These are phyloP conservation scores for Zoysia pacifica DNA, from an alignment of 176 grass and related monocot genomes.

Conservation along the genomic window DNA sequence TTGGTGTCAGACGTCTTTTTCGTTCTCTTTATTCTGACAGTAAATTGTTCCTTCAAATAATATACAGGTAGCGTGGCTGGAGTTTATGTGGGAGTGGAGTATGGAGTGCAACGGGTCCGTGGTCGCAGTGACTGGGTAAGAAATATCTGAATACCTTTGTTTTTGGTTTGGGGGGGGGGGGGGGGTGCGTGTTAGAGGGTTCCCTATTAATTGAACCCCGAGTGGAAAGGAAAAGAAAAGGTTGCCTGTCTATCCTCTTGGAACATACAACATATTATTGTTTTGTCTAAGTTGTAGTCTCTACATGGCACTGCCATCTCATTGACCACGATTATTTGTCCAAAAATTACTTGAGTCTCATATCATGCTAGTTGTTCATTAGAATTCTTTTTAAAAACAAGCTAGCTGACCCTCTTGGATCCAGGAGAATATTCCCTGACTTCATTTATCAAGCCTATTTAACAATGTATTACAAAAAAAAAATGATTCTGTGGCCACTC, in stretches of 20 bases:
- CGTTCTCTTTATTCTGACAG: neutral
- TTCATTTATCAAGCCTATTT: neutral
- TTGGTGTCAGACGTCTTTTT: neutral
- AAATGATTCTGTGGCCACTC: neutral
- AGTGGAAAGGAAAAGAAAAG: neutral
- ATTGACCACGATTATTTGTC: neutral
- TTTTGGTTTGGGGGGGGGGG: too few species aligned
- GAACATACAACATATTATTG: constrained; percentile 5
- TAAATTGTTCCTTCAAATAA: neutral
- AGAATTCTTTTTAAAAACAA: neutral
- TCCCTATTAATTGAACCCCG: neutral
- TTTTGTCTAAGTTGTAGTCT: neutral
- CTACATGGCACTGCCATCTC: neutral
- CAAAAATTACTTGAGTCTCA: neutral
- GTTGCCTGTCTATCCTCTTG: neutral
- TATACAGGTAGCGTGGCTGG: constrained; percentile 66
- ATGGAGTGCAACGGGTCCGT: constrained; percentile 70
- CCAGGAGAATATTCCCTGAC: neutral
- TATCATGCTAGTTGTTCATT: neutral
- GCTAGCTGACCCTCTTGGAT: neutral
- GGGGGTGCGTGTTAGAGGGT: too few species aligned
- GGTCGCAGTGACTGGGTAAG: constrained; percentile 76
- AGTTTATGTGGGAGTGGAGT: constrained; percentile 74
- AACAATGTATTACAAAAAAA: neutral
- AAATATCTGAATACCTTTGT: neutral